These are phyloP conservation scores for Mariannaea elegans DNA, from an alignment of 2,329 filamentous ascomycete species.

Conservation along the genomic window DNA sequence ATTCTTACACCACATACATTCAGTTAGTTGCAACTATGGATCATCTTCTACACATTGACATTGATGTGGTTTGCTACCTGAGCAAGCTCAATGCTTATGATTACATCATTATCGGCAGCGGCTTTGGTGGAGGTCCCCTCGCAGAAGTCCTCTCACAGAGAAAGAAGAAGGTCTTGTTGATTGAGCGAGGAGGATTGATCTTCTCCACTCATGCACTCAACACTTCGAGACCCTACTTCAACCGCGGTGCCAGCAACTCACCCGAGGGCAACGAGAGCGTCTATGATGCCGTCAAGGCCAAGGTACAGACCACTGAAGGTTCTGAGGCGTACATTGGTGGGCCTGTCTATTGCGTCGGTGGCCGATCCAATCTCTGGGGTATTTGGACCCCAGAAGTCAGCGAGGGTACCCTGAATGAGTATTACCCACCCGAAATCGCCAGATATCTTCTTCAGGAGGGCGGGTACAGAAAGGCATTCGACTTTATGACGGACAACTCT, in stretches of 20 bases:
- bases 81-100: constrained; percentile 30
- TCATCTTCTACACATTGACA: constrained; percentile 26
- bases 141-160: constrained; percentile 22
- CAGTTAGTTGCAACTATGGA: constrained; percentile 18
- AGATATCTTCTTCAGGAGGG: background rate
- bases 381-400: constrained; percentile 30
- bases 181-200: constrained; percentile 28
- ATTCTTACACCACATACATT: background rate
- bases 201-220: constrained; percentile 33
- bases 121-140: constrained; percentile 26
- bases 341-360: constrained; percentile 28
- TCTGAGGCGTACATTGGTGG: constrained; percentile 31
- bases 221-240: constrained; percentile 29
- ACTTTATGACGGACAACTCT: constrained; percentile 24
- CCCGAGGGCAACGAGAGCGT: constrained; percentile 30
- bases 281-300: constrained; percentile 31
- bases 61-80: constrained; percentile 26
- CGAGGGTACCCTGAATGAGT: background rate
- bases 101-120: constrained; percentile 30
- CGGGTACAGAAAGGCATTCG: constrained; percentile 2
- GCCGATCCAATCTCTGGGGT: constrained; percentile 28
- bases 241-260: constrained; percentile 28
- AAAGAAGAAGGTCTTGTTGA: constrained; percentile 27
- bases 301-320: constrained; percentile 23
- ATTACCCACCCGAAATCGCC: constrained; percentile 3